Percentiles rank a stretch among this genome's conserved stretches.
phyloP scores from a whole-genome alignment of 2,329 filamentous ascomycete genomes.

The Alternaria arborescens region DNA sequence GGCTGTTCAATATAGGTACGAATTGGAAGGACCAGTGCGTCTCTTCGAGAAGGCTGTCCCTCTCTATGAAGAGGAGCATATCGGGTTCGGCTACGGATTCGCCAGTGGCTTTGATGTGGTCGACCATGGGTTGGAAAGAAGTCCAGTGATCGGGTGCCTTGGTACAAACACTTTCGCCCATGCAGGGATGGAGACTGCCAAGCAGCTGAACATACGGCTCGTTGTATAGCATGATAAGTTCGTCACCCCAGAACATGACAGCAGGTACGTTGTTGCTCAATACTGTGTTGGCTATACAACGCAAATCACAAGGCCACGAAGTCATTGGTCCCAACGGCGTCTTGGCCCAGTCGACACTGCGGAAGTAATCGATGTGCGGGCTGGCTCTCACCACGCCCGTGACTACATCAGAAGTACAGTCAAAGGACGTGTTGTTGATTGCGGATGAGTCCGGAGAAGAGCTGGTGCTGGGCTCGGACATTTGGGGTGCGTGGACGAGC shows the following conservation, averaged over 20 bases:
- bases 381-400: not conserved
- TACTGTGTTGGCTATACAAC: conserved; percentile 78
- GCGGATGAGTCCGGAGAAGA: not conserved
- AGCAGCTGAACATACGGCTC: conserved; percentile 45
- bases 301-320: conserved; percentile 72
- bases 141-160: conserved; percentile 73
- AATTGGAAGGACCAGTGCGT: conserved; percentile 82
- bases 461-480: not conserved
- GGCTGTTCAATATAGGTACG: conserved; percentile 73
- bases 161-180: conserved; percentile 68
- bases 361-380: conserved; percentile 72
- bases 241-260: conserved; percentile 64
- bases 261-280: conserved; percentile 66
- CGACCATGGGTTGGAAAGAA: conserved; percentile 31
- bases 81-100: conserved; percentile 62
- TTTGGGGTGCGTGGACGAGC: not conserved
- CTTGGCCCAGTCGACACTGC: conserved; percentile 73
- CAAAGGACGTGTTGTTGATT: conserved; percentile 18
- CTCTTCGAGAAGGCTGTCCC: conserved; percentile 75
- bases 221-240: conserved; percentile 51
- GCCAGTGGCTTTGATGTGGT: conserved; percentile 34
- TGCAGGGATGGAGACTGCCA: conserved; percentile 60
- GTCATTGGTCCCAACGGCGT: conserved; percentile 78
- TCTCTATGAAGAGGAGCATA: conserved; percentile 73
- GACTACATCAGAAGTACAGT: conserved; percentile 23